These are phyloP conservation scores for Astrephomene gubernaculifera DNA, from an alignment of 139 green algal genomes.

Conservation along the genomic window DNA sequence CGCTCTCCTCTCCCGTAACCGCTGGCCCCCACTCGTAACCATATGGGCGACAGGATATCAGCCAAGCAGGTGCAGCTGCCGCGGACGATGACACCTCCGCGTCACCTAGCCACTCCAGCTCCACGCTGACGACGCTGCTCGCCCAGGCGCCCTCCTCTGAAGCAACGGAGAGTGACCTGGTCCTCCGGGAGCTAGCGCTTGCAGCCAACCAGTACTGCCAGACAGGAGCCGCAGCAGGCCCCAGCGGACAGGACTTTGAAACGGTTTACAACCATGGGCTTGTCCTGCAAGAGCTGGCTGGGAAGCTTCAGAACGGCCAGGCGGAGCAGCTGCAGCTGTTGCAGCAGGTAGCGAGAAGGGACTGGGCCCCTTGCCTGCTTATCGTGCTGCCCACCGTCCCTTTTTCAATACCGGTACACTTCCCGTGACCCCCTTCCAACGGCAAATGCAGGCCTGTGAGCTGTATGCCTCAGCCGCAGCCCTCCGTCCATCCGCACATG, in stretches of 20 bases:
- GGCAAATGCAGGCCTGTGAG: constrained; percentile 74
- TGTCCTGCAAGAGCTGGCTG: constrained; percentile 76
- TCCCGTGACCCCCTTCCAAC: no score
- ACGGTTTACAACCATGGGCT: constrained; percentile 78
- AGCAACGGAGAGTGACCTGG: constrained; percentile 40
- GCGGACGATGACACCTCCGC: no score
- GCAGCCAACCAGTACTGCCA: constrained; percentile 62
- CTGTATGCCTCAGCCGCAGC: constrained; percentile 63
- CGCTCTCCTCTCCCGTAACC: no score
- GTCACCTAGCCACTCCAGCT: no score
- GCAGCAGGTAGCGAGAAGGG: constrained; percentile 50
- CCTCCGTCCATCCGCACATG: constrained; percentile 51
- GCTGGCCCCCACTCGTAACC: no score
- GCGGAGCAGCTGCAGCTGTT: constrained; percentile 52
- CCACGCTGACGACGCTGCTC: not conserved
- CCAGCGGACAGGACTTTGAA: constrained; percentile 62
- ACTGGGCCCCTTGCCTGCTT: no score
- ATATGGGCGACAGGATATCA: no score
- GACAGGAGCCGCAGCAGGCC: not conserved
- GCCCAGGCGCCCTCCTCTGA: not conserved
- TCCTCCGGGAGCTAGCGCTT: constrained; percentile 63
- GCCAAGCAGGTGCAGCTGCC: no score
- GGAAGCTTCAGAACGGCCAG: constrained; percentile 6
- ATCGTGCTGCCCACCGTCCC: no score
- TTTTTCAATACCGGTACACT: no score